Conservation (phyloP, 805 yeast genomes). For the Kockiozyma suomiensis region DNA sequence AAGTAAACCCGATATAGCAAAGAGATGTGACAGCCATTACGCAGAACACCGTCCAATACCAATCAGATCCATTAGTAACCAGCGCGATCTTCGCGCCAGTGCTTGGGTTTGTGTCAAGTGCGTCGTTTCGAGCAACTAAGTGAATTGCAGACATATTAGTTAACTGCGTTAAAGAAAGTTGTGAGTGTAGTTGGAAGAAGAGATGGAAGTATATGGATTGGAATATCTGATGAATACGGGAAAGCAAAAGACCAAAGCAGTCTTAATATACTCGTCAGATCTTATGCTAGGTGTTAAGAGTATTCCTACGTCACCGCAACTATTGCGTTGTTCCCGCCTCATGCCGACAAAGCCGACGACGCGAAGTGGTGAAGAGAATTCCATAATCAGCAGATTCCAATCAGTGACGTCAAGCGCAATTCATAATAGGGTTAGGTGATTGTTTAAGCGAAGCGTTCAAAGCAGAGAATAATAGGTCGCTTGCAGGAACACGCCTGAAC, state of each 20-base stretch:
- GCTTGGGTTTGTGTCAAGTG: slow-evolving; percentile 49
- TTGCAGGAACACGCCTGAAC: no score
- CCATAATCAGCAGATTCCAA: not conserved
- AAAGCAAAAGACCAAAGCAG: no score
- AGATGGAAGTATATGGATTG: not conserved
- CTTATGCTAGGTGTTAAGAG: no score
- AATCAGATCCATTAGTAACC: slow-evolving; percentile 63
- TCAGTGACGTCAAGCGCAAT: not conserved
- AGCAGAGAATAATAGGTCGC: no score
- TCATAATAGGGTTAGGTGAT: slow-evolving; percentile 1
- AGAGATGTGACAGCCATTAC: slow-evolving; percentile 49
- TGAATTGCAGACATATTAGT: slow-evolving; percentile 9
- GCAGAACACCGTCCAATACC: slow-evolving; percentile 67
- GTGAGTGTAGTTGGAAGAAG: not conserved
- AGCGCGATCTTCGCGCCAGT: slow-evolving; percentile 51
- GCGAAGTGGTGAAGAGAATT: not conserved
- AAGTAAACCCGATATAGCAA: slow-evolving; percentile 38
- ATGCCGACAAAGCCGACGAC: not conserved
- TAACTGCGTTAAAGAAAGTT: not conserved
- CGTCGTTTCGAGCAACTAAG: slow-evolving; percentile 17
- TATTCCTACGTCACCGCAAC: no score
- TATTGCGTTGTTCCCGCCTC: no score
- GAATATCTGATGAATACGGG: no score
- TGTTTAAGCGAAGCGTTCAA: not conserved
- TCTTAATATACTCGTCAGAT: no score